phyloP scores from a whole-genome alignment of 108 stramenopile genomes.

The Pseudonitzschia multiseries region DNA sequence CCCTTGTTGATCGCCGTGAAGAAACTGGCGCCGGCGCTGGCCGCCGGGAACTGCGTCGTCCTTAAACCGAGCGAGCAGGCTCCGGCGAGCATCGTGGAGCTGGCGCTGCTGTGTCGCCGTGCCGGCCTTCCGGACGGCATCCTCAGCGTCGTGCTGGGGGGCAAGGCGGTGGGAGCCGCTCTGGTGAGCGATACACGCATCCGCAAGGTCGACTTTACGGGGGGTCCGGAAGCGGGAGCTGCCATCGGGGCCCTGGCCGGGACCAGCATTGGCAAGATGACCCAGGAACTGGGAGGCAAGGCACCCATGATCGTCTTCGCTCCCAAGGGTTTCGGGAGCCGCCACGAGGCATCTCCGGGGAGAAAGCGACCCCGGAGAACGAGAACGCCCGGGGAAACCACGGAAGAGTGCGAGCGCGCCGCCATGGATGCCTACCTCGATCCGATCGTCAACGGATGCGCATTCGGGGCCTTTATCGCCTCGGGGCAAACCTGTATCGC shows the following conservation, averaged over 20 bases:
- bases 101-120: slow-evolving; percentile 47
- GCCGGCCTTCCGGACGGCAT: slow-evolving; percentile 85
- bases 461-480: slow-evolving; percentile 50
- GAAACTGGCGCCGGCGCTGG: slow-evolving; percentile 87
- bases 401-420: no score
- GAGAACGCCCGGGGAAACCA: no score
- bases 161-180: slow-evolving; percentile 51
- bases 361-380: no score
- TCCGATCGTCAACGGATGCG: slow-evolving; percentile 48
- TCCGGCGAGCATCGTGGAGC: slow-evolving; percentile 61
- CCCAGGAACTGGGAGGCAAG: slow-evolving; percentile 76
- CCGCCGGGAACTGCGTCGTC: slow-evolving; percentile 79
- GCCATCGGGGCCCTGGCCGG: slow-evolving; percentile 13
- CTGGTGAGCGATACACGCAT: slow-evolving; percentile 53
- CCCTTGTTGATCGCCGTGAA: slow-evolving; percentile 76
- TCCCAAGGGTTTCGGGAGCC: no score
- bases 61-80: slow-evolving; percentile 84
- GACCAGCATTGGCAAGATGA: slow-evolving; percentile 45
- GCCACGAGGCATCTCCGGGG: no score
- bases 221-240: slow-evolving; percentile 44
- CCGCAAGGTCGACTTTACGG: slow-evolving; percentile 85
- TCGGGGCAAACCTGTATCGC: slow-evolving; percentile 75
- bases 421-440: slow-evolving; percentile 49
- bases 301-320: slow-evolving; percentile 70
- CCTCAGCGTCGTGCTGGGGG: slow-evolving; percentile 72